Percentiles rank a stretch among this genome's conserved stretches.
Evolutionary conservation across 176 grass and related monocot species (phyloP).

Genomic region (Guadua angustifolia): DNA sequence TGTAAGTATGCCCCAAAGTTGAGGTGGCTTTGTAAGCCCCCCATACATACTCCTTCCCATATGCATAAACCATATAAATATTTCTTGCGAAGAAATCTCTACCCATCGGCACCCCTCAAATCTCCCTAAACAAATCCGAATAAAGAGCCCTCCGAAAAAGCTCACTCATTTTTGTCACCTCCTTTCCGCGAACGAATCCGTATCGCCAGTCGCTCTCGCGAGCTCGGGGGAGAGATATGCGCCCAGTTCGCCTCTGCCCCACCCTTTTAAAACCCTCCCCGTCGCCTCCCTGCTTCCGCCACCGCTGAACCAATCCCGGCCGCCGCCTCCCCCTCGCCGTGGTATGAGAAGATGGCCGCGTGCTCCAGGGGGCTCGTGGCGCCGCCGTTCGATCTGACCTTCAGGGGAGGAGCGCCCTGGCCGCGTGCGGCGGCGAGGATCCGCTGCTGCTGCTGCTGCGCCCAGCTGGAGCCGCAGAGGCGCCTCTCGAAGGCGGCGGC

Average conservation of each 20-base stretch:
- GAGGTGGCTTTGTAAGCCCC: too few species aligned
- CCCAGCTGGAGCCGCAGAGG: conserved; percentile 39
- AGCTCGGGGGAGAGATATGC: conserved; percentile 46
- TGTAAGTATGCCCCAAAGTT: too few species aligned
- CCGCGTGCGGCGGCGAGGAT: conserved; percentile 23
- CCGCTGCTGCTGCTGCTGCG: conserved; percentile 52
- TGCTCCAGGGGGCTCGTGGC: conserved; percentile 63
- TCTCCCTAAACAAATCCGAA: conserved; percentile 37
- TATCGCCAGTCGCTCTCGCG: conserved; percentile 30
- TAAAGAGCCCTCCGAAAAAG: conserved; percentile 31
- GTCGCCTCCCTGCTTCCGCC: conserved; percentile 35
- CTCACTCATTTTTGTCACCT: conserved; percentile 5
- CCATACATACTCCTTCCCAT: too few species aligned
- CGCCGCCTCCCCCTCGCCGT: conserved; percentile 3
- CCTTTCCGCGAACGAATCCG: conserved; percentile 17
- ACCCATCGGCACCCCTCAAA: too few species aligned
- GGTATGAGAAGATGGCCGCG: conserved; percentile 62
- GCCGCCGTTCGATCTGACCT: conserved; percentile 58
- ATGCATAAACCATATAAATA: too few species aligned
- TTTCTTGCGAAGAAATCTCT: too few species aligned
- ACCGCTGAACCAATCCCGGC: not conserved
- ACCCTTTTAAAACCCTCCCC: conserved; percentile 50
- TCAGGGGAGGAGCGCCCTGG: conserved; percentile 17
- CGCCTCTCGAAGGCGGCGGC: conserved; percentile 50
- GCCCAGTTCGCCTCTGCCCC: conserved; percentile 12